A percentile compares a stretch with the other conserved stretches of the same genome.
Conservation (phyloP, 1,284 basidiomycete genomes). For the Pascua guehoae region DNA sequence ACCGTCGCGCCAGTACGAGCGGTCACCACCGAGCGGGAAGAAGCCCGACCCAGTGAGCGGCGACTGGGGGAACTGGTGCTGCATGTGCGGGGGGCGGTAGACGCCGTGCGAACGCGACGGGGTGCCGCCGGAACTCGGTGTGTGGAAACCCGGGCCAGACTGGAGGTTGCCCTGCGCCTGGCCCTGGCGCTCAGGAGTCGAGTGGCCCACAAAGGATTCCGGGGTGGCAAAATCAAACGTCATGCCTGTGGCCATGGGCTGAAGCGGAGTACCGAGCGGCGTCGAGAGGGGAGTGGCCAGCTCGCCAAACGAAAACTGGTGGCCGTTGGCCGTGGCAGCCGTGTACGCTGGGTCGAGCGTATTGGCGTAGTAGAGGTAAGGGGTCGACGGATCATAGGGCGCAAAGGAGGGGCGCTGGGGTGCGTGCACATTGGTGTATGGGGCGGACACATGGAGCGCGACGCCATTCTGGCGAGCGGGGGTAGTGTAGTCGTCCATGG, state of each 20-base stretch:
- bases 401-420: constrained; percentile 10
- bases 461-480: background rate
- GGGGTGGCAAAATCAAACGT: background rate
- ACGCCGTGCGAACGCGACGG: background rate
- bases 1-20: too few relatives aligned
- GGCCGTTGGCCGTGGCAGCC: background rate
- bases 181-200: background rate
- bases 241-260: constrained; percentile 2
- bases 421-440: constrained; percentile 10
- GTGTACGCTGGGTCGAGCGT: constrained; percentile 4
- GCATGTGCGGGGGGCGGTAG: constrained; percentile 11
- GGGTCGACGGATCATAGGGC: constrained; percentile 4
- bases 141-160: too few relatives aligned
- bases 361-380: constrained; percentile 13
- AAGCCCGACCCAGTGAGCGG: background rate
- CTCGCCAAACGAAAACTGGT: background rate
- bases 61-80: constrained; percentile 10
- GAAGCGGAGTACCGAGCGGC: constrained; percentile 9
- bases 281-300: background rate
- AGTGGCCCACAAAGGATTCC: background rate
- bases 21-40: background rate
- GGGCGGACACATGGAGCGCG: background rate
- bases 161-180: background rate
- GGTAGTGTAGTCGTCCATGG: constrained; percentile 9
- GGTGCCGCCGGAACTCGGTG: too few relatives aligned